phyloP scores from a whole-genome alignment of 2,329 filamentous ascomycete genomes.

The Claviceps pusilla region DNA sequence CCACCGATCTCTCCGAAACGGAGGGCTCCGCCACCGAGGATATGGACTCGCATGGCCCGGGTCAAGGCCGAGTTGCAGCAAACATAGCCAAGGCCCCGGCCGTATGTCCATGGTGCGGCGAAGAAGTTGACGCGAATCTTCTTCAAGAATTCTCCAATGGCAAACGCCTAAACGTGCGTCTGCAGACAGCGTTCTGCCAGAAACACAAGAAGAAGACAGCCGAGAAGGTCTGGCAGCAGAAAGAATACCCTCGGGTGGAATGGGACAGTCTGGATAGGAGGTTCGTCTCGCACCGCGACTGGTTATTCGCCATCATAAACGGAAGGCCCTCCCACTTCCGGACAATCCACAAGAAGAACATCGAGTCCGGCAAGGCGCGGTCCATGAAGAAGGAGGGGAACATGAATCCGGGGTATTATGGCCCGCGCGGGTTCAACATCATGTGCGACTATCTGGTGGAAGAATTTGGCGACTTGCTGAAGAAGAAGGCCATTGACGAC shows the following conservation, averaged over 20 bases:
- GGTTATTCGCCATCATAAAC: slow-evolving; percentile 45
- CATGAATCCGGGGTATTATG: slow-evolving; percentile 70
- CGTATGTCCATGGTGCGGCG: slow-evolving; percentile 53
- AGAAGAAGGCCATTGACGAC: slow-evolving; percentile 48
- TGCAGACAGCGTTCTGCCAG: slow-evolving; percentile 49
- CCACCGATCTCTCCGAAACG: slow-evolving; percentile 2
- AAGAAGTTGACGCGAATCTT: slow-evolving; percentile 37
- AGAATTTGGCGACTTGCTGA: slow-evolving; percentile 43
- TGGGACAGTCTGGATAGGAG: slow-evolving; percentile 49
- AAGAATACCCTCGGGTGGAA: slow-evolving; percentile 54
- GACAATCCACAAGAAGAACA: slow-evolving; percentile 35
- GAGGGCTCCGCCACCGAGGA: neutral
- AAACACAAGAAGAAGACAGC: slow-evolving; percentile 45
- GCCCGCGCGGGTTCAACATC: slow-evolving; percentile 52
- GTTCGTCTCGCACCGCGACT: slow-evolving; percentile 38
- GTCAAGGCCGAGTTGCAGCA: slow-evolving; percentile 3
- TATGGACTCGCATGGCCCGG: neutral
- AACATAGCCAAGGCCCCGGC: slow-evolving; percentile 10
- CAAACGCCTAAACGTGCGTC: slow-evolving; percentile 36
- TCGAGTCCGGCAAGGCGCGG: slow-evolving; percentile 42
- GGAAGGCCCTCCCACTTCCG: slow-evolving; percentile 48
- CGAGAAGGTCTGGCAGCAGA: slow-evolving; percentile 28
- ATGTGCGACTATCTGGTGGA: slow-evolving; percentile 58
- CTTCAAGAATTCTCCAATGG: slow-evolving; percentile 37
- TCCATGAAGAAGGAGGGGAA: slow-evolving; percentile 44